A percentile compares a stretch with the other conserved stretches of the same genome.
Conservation (phyloP, 768 basidiomycete species). For the Tubosaeta sp. region DNA sequence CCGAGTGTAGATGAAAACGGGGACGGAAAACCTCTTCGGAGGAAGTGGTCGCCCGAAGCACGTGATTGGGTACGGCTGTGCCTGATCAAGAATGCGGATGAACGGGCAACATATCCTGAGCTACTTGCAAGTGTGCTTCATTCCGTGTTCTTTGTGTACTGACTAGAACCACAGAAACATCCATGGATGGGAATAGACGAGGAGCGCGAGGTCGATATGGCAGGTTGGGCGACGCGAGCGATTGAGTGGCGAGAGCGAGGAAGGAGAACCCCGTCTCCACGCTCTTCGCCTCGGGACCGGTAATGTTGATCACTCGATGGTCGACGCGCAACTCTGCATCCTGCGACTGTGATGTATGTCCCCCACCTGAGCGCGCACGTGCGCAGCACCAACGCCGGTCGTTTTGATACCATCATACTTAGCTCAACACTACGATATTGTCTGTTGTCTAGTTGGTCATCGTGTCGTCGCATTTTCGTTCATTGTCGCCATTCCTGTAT, state of each 20-base stretch:
- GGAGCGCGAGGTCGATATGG: slow-evolving; percentile 74
- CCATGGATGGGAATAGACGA: slow-evolving; percentile 68
- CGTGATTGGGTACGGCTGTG: slow-evolving; percentile 81
- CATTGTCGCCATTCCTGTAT: slow-evolving; percentile 6
- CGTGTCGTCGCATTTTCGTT: neutral
- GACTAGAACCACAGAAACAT: slow-evolving; percentile 48
- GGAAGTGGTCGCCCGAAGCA: slow-evolving; percentile 43
- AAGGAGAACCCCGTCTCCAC: slow-evolving; percentile 22
- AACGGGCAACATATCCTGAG: slow-evolving; percentile 78
- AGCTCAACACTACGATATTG: slow-evolving; percentile 6
- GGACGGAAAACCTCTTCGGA: slow-evolving; percentile 9
- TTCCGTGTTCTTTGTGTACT: neutral
- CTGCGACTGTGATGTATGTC: too few species aligned
- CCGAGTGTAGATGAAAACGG: slow-evolving; percentile 13
- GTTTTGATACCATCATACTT: slow-evolving; percentile 25
- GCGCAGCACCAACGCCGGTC: slow-evolving; percentile 22
- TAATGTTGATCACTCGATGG: too few species aligned
- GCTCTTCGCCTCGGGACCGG: slow-evolving; percentile 20
- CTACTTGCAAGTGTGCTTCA: slow-evolving; percentile 52
- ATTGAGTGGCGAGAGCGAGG: slow-evolving; percentile 34
- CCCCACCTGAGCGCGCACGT: neutral
- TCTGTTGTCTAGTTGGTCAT: slow-evolving; percentile 3
- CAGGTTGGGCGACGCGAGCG: slow-evolving; percentile 68
- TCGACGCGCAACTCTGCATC: too few species aligned
- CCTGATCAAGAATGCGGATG: slow-evolving; percentile 74